Conservation (phyloP, 768 basidiomycete species). For the Lactifluus hygrophoroides region DNA sequence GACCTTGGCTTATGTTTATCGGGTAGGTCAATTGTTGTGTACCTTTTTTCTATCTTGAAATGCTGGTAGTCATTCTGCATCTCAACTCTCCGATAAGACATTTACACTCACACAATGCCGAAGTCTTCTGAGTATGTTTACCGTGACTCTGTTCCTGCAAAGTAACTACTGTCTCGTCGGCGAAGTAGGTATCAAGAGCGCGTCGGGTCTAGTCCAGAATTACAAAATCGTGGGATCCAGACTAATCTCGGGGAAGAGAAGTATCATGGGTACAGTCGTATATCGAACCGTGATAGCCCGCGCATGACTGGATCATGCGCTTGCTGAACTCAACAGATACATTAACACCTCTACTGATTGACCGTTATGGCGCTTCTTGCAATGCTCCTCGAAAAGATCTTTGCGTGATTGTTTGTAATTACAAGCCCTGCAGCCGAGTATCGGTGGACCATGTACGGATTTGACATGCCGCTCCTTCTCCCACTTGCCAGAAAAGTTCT, state of each 20-base stretch:
- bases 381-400: conserved; percentile 12
- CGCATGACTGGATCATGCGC: neutral
- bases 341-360: neutral
- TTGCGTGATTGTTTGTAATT: conserved; percentile 16
- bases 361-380: conserved; percentile 12
- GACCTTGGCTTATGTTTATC: neutral
- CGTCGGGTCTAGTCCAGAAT: neutral
- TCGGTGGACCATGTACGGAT: conserved; percentile 10
- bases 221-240: neutral
- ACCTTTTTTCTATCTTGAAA: neutral
- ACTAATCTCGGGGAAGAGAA: neutral
- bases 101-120: neutral
- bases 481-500: conserved; percentile 14
- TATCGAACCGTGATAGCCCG: neutral
- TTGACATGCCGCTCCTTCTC: conserved; percentile 11
- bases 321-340: neutral
- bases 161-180: neutral
- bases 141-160: too few species aligned
- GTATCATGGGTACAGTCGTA: neutral
- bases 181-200: neutral
- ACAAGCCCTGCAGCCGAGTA: conserved; percentile 9
- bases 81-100: neutral
- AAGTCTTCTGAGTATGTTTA: too few species aligned
- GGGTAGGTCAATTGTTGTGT: too few species aligned
- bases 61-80: neutral